Evolutionary conservation across 306 rosid species (phyloP), one percentile per base, ranked within the genome.

Genomic region (Mimosa pudica): DNA sequence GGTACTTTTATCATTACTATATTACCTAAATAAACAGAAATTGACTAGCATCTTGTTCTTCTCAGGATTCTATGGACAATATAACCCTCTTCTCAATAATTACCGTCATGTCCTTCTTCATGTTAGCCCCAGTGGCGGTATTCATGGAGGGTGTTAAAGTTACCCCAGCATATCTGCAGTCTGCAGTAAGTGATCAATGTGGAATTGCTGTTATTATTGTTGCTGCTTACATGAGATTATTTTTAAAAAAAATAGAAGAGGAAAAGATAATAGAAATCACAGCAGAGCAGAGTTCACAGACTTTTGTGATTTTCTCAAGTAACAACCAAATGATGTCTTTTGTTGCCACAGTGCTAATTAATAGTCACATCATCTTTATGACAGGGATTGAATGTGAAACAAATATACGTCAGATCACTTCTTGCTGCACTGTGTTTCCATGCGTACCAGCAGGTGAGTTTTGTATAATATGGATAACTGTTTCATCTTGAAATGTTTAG

Each of bases 371-470:
- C 45, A 44, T 69, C 74, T 85, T 64, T 72, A 42, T 85, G 44
- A 36, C 91, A 96, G 99, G 97, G 99, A 48, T 84, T 96, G 80
- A 85, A 88, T 80, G 79, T 96, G 60, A 83, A 81, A 9, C 93
- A 91, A 87, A 20, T 96, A 10, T 89, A 77, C 84, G 76, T 52
- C 18, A 86, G 97, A 86, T 90, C 96, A 64, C 86, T 96, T 81
- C 38, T 96, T 63, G 99, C 98, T 82, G 99, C 98, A 71, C 89
- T 96, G 48, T 90, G 96, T 86, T 96, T 88, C 91, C 99, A 96
- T 62, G 97, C 96, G 17, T 96, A 96, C 82, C 99, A 96, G 82
- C 99, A 96, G 90, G 99, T 93, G 64, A 80, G 89, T 79, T 79
- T 65, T 57, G 62, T 65, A 51, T 76, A 81, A 71, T 78, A 61